These are phyloP conservation scores for Claviceps sp. DNA, from an alignment of 2,329 filamentous ascomycete genomes.

Conservation along the genomic window DNA sequence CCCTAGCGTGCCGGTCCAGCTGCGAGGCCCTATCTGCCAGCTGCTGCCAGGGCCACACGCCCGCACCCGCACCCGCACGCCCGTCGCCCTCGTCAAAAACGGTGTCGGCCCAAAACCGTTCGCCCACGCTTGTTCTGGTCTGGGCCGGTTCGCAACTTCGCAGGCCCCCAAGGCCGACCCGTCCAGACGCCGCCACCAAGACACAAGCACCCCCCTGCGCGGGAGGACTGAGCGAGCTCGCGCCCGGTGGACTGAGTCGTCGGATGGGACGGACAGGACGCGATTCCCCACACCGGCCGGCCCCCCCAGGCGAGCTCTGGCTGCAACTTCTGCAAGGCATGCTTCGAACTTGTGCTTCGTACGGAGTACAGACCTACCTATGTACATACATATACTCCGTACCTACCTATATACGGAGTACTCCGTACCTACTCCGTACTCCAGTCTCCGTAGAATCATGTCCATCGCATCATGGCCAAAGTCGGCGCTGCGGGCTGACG, in stretches of 20 bases:
- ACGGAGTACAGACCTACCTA: too few relatives aligned
- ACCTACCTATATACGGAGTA: too few relatives aligned
- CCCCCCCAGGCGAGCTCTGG: not conserved
- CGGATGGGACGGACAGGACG: not conserved
- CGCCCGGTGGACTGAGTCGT: constrained; percentile 1
- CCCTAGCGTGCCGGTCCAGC: not conserved
- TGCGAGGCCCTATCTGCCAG: not conserved
- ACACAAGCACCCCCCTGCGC: not conserved
- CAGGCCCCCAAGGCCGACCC: not conserved
- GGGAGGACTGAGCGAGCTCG: constrained; percentile 2
- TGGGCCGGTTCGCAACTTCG: too few relatives aligned
- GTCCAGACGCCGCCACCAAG: not conserved
- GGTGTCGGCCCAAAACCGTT: not conserved
- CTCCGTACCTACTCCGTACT: too few relatives aligned
- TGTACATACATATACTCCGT: too few relatives aligned
- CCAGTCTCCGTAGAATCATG: not conserved
- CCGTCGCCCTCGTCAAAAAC: too few relatives aligned
- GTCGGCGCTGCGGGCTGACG: not conserved
- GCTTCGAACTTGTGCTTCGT: not conserved
- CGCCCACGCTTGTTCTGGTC: too few relatives aligned
- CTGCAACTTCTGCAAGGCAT: not conserved
- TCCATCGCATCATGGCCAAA: too few relatives aligned
- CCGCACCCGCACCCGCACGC: not conserved
- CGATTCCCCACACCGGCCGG: not conserved
- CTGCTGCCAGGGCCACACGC: not conserved